Evolutionary conservation across 176 grass and related monocot species (phyloP).

Genomic region (Dactylis glomerata): DNA sequence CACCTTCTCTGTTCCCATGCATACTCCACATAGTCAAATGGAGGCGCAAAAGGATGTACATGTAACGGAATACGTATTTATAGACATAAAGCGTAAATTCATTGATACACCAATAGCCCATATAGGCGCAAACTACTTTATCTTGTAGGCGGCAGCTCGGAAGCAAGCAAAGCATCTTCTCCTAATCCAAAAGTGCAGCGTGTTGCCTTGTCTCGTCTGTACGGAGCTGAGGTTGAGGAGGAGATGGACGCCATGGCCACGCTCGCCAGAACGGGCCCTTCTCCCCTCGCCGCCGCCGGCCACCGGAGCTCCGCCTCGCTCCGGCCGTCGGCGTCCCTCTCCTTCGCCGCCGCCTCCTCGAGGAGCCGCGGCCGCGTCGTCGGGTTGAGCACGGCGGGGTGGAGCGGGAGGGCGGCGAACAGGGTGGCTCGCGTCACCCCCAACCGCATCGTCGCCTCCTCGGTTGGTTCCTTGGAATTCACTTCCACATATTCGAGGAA

Average conservation of each 20-base stretch:
- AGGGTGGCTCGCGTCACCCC: constrained; percentile 17
- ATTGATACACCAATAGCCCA: neutral
- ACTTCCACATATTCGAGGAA: neutral
- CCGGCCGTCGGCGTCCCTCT: constrained; percentile 29
- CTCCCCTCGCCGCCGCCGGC: neutral
- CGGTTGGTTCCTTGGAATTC: constrained; percentile 23
- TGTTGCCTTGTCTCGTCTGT: constrained; percentile 6
- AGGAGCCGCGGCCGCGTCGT: neutral
- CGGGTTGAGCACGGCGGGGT: neutral
- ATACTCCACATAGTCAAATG: too few species aligned
- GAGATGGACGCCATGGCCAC: constrained; percentile 38
- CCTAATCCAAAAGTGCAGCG: constrained; percentile 20
- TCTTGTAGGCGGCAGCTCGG: neutral
- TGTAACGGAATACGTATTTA: neutral
- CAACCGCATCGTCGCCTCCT: constrained; percentile 41
- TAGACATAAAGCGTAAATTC: neutral
- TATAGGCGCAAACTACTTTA: neutral
- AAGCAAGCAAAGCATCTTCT: neutral
- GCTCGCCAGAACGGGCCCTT: constrained; percentile 24
- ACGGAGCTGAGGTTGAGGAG: neutral
- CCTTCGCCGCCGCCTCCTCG: constrained; percentile 22
- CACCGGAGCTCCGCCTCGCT: constrained; percentile 7
- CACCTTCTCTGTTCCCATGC: too few species aligned
- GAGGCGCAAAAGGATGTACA: neutral
- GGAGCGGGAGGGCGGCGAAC: constrained; percentile 13